Evolutionary conservation across 73 alveolate species (phyloP).

Genomic region (Breviolum minutum): DNA sequence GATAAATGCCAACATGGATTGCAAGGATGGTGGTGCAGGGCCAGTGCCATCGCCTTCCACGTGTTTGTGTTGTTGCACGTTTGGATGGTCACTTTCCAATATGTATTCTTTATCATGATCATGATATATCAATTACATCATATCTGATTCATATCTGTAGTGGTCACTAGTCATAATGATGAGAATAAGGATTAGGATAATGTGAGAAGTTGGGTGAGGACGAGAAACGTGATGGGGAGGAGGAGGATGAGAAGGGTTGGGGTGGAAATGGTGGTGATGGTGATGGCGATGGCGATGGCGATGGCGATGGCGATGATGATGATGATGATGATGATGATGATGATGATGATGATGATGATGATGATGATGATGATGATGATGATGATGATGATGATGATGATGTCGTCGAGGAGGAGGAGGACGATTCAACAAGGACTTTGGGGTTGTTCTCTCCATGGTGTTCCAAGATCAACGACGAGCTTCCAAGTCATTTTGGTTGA

Average conservation of each 20-base stretch:
- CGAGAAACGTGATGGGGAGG: background rate
- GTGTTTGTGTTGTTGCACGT: no score
- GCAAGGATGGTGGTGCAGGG: slow-evolving; percentile 10
- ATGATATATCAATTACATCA: background rate
- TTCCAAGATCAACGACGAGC: no score
- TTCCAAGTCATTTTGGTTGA: no score
- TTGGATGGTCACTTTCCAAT: no score
- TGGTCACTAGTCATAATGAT: background rate
- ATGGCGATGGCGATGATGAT: background rate
- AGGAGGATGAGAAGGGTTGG: background rate
- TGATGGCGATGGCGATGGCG: background rate
- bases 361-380: no score
- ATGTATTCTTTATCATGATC: no score
- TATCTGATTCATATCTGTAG: background rate
- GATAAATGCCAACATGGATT: slow-evolving; percentile 37
- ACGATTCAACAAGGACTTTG: background rate
- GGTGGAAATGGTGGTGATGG: no score
- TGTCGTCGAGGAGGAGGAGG: no score
- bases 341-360: no score
- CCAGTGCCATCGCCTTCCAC: no score
- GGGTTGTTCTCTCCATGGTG: background rate
- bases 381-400: no score
- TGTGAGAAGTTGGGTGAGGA: background rate
- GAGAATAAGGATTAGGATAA: background rate
- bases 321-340: no score